Conservation (phyloP, 306 rosid genomes). For the Elaeagnus macrophylla region DNA sequence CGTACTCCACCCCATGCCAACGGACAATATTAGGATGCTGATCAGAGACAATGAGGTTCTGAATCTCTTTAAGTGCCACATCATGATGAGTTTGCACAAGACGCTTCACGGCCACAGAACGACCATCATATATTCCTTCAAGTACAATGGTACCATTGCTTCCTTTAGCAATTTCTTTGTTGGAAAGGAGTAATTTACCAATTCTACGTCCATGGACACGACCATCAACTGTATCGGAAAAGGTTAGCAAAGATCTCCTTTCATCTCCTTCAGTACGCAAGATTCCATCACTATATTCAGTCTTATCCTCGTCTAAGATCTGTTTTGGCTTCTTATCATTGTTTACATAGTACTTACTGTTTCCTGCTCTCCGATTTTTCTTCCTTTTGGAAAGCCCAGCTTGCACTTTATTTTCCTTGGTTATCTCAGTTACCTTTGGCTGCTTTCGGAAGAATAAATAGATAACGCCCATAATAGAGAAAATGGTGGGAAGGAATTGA, state of each 20-base stretch:
- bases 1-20: slow-evolving; percentile 69
- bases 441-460: slow-evolving; percentile 1
- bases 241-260: slow-evolving; percentile 1
- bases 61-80: slow-evolving; percentile 56
- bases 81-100: slow-evolving; percentile 61
- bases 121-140: slow-evolving; percentile 56
- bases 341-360: slow-evolving; percentile 17
- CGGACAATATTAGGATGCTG: slow-evolving; percentile 67
- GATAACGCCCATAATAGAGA: slow-evolving; percentile 13
- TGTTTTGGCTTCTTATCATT: slow-evolving; percentile 22
- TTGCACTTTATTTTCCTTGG: slow-evolving; percentile 19
- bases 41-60: slow-evolving; percentile 63
- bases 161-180: slow-evolving; percentile 62
- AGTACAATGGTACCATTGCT: slow-evolving; percentile 67
- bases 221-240: slow-evolving; percentile 19
- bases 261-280: slow-evolving; percentile 14
- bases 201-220: slow-evolving; percentile 40
- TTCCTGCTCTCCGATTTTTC: slow-evolving; percentile 32
- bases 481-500: slow-evolving; percentile 4
- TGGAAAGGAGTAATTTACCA: slow-evolving; percentile 52
- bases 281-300: slow-evolving; percentile 1
- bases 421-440: not conserved
- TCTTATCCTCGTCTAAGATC: slow-evolving; percentile 13
- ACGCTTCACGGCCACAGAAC: slow-evolving; percentile 73
- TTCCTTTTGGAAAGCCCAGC: slow-evolving; percentile 29